Base-by-base conservation (phyloP, 805 yeast genomes). In the Huiozyma sinensis region DNA sequence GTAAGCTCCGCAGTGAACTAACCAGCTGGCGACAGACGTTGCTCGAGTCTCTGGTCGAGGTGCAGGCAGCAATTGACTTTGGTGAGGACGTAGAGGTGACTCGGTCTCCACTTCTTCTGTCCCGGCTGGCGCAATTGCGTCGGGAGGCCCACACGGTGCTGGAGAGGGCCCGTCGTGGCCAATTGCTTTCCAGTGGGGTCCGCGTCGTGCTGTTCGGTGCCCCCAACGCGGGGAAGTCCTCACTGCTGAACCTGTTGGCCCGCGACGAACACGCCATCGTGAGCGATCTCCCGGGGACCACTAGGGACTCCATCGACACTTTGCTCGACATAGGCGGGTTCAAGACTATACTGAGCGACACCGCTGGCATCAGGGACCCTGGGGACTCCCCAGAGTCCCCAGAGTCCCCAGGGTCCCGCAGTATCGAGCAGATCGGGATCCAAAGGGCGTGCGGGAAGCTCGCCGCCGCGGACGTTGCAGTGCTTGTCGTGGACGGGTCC, bases 221-320 rank as follows among this genome's bases (percentile, higher is more conserved):
- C 6, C 96, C 98, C 1, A 92, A 92, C 61, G 96, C 95, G 1
- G 98, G 98, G 0, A 92, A 92, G 58, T 88, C 96, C 3, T 85
- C 95, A 1, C 64, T 92, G 8, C 62, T 92, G 42, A 92, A 92
- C 55, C 56, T 65, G n/a, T 61, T 92, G 6, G 86, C 89, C 0
- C 72, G 79, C 46, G 76, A 83, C 24, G 94, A 88, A 24, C 83
- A 87, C 12, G 94, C 96, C 0, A 87, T 92, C 34, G 97, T 92
- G 1, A 86, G 96, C 57, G 79, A 79, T 34, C 75, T 84, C 5
- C 95, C 95, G 1, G 98, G 98, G 0, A 92, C 98, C 0, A 92
- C 98, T 0, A 71, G 98, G 54, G 98, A 92, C 56, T 67, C 85
- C 0, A 74, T 92, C 27, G 94, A 88, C 51, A 76, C 87, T 1